Evolutionary conservation across 1,284 basidiomycete species (phyloP), one percentile per base, ranked within the genome.

Genomic region (Coniferiporia weirii): DNA sequence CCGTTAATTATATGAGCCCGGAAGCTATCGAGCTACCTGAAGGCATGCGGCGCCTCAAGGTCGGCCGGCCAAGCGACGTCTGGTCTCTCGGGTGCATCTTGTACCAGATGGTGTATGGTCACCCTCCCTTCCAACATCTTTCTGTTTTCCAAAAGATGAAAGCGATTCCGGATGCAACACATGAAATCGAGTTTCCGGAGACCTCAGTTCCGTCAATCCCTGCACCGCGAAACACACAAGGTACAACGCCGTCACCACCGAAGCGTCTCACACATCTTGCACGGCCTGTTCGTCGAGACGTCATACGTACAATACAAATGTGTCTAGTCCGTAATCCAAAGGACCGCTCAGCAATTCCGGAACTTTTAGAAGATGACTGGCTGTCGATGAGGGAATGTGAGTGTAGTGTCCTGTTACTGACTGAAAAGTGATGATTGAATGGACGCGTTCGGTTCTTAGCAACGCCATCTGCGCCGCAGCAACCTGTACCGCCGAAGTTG

Each of bases 81-180:
- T 99, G 96, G 96, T 96, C 95, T 2, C 77, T 99, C 1, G 96
- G 96, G 0, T 98, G 95, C 71, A 99, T 99, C 66, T 79, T 99
- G 27, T 98, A 98, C 74, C 96, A 89, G 71, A 98, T 99, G 95
- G 84, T 98, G 12, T 99, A 98, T 69, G 94, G 95, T 9, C 83
- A 85, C 19, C 91, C 95, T 0, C 96, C 97, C 1, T 99, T 99
- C 77, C 87, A 93, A 46, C 84, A 89, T 64, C 80, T 96, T 20
- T 80, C 83, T 0, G 82, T 93, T 40, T 87, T 87, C 58, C 89
- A 91, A 66, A 95, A 95, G 75, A 89, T 95, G 83, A 87, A 87
- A 64, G 88, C 87, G 6, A 96, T 96, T 63, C 89, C 91, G 4
- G 89, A 94, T 71, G 74, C 78, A 6, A 73, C 76, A 3, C 79